These are phyloP conservation scores for Magnusiomyces paraingens DNA, from an alignment of 1,139 yeast species.

Conservation along the genomic window DNA sequence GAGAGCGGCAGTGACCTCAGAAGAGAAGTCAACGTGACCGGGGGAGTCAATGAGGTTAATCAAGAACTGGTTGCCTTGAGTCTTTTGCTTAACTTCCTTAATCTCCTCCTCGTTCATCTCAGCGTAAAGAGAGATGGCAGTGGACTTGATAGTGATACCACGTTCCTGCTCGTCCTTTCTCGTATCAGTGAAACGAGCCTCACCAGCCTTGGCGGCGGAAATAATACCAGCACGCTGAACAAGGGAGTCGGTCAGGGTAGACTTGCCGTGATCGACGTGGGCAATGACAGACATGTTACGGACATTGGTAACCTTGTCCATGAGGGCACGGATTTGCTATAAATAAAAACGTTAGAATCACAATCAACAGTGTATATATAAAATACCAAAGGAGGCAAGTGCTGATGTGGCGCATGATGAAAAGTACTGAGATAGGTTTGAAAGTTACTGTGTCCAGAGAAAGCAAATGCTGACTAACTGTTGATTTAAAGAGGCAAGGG, in stretches of 20 bases:
- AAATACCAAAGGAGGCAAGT: no score
- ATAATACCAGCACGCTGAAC: constrained; percentile 99
- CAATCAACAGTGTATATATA: no score
- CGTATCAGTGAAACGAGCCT: constrained; percentile 99
- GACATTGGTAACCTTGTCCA: constrained; percentile 99
- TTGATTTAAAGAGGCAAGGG: no score
- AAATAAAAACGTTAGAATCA: neutral
- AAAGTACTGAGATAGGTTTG: no score
- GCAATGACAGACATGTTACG: constrained; percentile 99
- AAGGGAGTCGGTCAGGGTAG: constrained; percentile 97
- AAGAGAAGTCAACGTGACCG: constrained; percentile 99
- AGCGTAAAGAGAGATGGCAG: constrained; percentile 95
- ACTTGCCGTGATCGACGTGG: constrained; percentile 99
- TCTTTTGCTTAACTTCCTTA: constrained; percentile 93
- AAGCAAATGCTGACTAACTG: no score
- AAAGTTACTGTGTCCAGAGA: no score
- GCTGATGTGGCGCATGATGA: no score
- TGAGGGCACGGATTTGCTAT: constrained; percentile 88
- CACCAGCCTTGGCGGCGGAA: constrained; percentile 99
- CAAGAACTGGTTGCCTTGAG: constrained; percentile 90
- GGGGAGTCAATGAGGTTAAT: constrained; percentile 99
- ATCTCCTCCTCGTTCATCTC: constrained; percentile 85
- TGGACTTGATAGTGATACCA: constrained; percentile 99
- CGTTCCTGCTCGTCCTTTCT: constrained; percentile 99
- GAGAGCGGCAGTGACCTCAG: constrained; percentile 99